These are phyloP conservation scores for Trypanosoma rangeli DNA, from an alignment of 208 protist species.

Conservation along the genomic window DNA sequence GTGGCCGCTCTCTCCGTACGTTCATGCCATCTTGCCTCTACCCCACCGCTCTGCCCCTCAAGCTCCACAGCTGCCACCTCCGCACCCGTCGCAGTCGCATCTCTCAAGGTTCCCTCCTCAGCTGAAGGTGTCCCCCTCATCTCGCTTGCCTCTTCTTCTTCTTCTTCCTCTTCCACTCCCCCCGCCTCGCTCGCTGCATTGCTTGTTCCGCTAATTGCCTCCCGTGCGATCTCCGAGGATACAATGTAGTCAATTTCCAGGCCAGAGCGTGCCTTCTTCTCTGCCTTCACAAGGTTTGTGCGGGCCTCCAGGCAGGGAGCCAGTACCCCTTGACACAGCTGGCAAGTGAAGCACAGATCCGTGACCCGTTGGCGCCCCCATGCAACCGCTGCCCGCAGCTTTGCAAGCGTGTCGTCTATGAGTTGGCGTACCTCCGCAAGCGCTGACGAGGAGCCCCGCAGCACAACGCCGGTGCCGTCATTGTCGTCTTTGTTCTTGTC, in stretches of 20 bases:
- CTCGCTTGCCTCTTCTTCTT: slow-evolving; percentile 2
- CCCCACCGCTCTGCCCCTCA: neutral
- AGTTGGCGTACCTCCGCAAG: slow-evolving; percentile 1
- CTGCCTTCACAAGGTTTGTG: neutral
- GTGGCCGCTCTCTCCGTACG: neutral
- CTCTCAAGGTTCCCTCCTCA: neutral
- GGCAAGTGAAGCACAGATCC: neutral
- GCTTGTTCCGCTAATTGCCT: slow-evolving; percentile 1
- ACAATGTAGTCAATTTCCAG: slow-evolving; percentile 7
- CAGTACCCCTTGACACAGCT: slow-evolving; percentile 12
- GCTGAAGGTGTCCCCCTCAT: neutral
- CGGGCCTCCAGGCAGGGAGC: slow-evolving; percentile 11
- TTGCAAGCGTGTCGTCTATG: slow-evolving; percentile 13
- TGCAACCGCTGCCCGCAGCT: neutral
- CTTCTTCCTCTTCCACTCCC: slow-evolving; percentile 6
- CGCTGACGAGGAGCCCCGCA: slow-evolving; percentile 2
- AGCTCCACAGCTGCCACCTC: neutral
- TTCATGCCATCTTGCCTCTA: neutral
- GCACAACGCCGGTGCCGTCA: neutral
- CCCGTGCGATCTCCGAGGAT: neutral
- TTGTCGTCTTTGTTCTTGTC: neutral
- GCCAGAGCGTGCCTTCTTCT: slow-evolving; percentile 7
- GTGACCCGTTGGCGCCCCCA: slow-evolving; percentile 1
- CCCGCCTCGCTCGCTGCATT: neutral
- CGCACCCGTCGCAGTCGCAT: neutral